These are phyloP conservation scores for Kitagawia praeruptora DNA, from an alignment of 129 eudicot species.

Conservation along the genomic window DNA sequence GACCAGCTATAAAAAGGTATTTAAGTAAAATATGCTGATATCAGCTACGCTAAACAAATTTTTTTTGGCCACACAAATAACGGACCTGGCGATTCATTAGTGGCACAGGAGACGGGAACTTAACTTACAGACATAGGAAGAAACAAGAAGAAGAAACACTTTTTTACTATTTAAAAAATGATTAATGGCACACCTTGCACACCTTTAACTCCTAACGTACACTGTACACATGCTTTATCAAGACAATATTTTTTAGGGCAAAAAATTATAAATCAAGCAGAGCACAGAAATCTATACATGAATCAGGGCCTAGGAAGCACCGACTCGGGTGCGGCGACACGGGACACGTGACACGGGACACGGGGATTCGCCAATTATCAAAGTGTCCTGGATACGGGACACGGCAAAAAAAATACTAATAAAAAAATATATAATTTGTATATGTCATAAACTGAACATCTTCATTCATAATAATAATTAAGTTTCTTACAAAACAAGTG, in stretches of 20 bases:
- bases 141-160: neutral
- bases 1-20: neutral
- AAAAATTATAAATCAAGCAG: neutral
- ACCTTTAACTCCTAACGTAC: neutral
- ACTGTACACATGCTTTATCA: neutral
- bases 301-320: too few relatives aligned
- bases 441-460: too few relatives aligned
- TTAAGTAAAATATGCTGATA: neutral
- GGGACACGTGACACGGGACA: too few relatives aligned
- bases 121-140: neutral
- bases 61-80: neutral
- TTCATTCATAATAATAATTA: too few relatives aligned
- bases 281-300: neutral
- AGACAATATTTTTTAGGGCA: neutral
- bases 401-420: too few relatives aligned
- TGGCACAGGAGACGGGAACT: neutral
- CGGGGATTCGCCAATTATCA: too few relatives aligned
- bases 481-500: too few relatives aligned
- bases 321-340: too few relatives aligned
- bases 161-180: neutral
- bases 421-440: too few relatives aligned
- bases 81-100: neutral
- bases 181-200: neutral
- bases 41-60: neutral
- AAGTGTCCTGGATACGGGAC: too few relatives aligned